Evolutionary conservation across 2,329 filamentous ascomycete genomes (phyloP).

Genomic region (Fusarium decemcellulare): DNA sequence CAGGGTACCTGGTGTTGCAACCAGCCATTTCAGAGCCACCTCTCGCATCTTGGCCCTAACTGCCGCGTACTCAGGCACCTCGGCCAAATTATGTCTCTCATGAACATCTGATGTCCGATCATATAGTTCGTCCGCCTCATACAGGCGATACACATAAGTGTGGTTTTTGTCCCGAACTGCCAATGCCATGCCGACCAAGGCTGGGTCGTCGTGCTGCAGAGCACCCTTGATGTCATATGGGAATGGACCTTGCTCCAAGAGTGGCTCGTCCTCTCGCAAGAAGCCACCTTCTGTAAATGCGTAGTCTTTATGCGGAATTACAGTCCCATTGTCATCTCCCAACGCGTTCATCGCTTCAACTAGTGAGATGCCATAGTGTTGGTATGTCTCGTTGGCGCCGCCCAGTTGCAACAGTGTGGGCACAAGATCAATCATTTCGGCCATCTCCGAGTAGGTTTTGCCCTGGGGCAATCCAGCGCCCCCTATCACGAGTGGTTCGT

Average conservation of each 20-base stretch:
- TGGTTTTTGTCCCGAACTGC: conserved; percentile 53
- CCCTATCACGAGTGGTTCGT: too few relatives aligned
- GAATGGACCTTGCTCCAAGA: conserved; percentile 58
- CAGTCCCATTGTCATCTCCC: neutral
- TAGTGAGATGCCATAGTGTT: neutral
- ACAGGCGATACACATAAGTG: conserved; percentile 60
- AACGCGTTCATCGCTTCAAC: neutral
- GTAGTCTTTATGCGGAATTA: conserved; percentile 51
- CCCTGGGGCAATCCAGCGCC: too few relatives aligned
- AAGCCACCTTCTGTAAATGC: conserved; percentile 61
- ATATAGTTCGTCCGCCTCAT: conserved; percentile 61
- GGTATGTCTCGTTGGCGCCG: neutral
- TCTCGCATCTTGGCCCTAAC: conserved; percentile 45
- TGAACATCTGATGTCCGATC: conserved; percentile 51
- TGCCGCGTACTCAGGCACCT: conserved; percentile 40
- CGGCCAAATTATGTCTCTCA: conserved; percentile 56
- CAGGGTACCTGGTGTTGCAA: conserved; percentile 51
- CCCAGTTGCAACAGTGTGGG: too few relatives aligned
- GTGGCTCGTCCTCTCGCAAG: conserved; percentile 58
- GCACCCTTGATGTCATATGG: conserved; percentile 61
- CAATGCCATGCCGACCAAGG: conserved; percentile 58
- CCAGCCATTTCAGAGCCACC: conserved; percentile 55
- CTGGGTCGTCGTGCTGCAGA: conserved; percentile 60
- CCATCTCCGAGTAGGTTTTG: too few relatives aligned
- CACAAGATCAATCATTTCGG: too few relatives aligned